phyloP scores from a whole-genome alignment of 2,329 filamentous ascomycete species.

The Calonectria hongkongensis region DNA sequence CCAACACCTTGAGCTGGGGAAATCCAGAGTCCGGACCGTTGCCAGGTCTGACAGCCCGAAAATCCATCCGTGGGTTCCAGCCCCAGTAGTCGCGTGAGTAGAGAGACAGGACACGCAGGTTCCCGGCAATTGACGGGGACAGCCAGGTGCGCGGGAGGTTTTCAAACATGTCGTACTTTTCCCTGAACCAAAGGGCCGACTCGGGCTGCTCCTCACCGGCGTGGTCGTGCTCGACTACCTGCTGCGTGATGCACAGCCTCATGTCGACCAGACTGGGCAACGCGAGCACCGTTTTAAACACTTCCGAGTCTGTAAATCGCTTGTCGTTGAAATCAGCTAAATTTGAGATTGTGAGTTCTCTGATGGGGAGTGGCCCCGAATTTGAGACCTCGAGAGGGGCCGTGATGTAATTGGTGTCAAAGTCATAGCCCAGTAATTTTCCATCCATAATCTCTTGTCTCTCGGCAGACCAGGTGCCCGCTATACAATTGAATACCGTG shows the following conservation, averaged over 20 bases:
- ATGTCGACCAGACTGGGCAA: slow-evolving; percentile 21
- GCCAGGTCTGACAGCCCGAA: slow-evolving; percentile 52
- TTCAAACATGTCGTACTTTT: slow-evolving; percentile 50
- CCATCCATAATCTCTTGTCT: slow-evolving; percentile 24
- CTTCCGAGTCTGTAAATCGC: slow-evolving; percentile 19
- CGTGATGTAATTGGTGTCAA: slow-evolving; percentile 9
- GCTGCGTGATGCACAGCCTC: slow-evolving; percentile 27
- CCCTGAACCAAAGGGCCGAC: slow-evolving; percentile 18
- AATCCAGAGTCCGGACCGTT: slow-evolving; percentile 45
- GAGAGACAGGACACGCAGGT: slow-evolving; percentile 61
- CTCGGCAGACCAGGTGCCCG: slow-evolving; percentile 26
- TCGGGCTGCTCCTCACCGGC: slow-evolving; percentile 1
- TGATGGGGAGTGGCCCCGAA: slow-evolving; percentile 20
- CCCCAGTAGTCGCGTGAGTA: slow-evolving; percentile 61
- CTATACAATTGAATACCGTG: slow-evolving; percentile 35
- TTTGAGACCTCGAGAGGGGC: slow-evolving; percentile 1
- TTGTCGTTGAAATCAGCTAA: slow-evolving; percentile 34
- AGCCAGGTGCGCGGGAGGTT: slow-evolving; percentile 51
- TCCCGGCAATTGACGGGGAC: slow-evolving; percentile 44
- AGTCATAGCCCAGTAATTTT: slow-evolving; percentile 10
- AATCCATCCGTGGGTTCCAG: slow-evolving; percentile 62
- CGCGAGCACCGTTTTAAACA: slow-evolving; percentile 28
- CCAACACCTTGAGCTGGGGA: slow-evolving; percentile 61
- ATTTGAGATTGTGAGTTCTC: slow-evolving; percentile 35
- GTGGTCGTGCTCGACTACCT: slow-evolving; percentile 20